phyloP scores from a whole-genome alignment of 2,329 filamentous ascomycete species.

The Uncinocarpus reesii region DNA sequence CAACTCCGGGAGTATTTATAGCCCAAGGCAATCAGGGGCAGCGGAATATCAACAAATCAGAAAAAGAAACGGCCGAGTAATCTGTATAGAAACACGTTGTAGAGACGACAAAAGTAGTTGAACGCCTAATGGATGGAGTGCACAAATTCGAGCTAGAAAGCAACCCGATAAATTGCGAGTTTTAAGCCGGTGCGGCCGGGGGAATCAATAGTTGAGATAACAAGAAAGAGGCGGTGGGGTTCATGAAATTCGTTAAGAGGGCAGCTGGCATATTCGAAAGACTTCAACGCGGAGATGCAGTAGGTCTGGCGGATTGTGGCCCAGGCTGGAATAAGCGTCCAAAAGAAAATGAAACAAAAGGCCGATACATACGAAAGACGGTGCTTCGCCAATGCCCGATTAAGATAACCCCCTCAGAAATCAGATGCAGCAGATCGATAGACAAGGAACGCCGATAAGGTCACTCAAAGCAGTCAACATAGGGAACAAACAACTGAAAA shows the following conservation, averaged over 20 bases:
- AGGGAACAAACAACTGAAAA: conserved; percentile 1
- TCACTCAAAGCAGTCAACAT: background rate
- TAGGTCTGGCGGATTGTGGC: too few relatives aligned
- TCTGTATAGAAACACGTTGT: background rate
- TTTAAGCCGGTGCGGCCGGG: background rate
- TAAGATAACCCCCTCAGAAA: background rate
- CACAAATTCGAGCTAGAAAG: background rate
- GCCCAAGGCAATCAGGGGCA: too few relatives aligned
- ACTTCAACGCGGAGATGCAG: too few relatives aligned
- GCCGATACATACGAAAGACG: background rate
- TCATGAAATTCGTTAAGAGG: conserved; percentile 7
- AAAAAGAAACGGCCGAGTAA: too few relatives aligned
- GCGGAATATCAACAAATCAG: background rate
- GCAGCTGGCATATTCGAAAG: background rate
- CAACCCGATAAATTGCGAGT: background rate
- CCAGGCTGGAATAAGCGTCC: background rate
- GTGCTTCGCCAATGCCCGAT: background rate
- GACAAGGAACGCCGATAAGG: conserved; percentile 11
- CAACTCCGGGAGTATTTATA: too few relatives aligned
- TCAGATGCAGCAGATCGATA: conserved; percentile 3
- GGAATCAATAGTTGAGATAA: background rate
- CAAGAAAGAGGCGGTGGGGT: background rate
- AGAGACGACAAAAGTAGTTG: background rate
- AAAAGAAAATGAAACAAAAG: background rate
- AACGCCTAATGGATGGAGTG: background rate